These are phyloP conservation scores for Psidium friedrichsthalianum DNA, from an alignment of 345 rosid species.

Conservation along the genomic window DNA sequence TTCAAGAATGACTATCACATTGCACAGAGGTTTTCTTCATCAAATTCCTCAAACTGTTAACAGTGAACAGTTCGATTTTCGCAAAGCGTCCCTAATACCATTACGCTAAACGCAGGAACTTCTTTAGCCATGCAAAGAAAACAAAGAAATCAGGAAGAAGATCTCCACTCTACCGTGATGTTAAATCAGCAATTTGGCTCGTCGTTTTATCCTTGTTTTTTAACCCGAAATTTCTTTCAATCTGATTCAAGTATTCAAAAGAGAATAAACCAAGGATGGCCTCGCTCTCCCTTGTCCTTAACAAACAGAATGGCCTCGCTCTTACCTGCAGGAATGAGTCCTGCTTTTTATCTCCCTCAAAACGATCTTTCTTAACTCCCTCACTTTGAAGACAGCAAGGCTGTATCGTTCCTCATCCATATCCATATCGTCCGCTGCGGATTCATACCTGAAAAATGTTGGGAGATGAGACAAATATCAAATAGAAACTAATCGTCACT, in stretches of 20 bases:
- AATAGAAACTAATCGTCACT: neutral
- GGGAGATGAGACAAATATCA: neutral
- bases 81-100: neutral
- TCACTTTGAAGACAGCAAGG: constrained; percentile 4
- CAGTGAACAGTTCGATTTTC: neutral
- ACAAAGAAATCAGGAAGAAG: neutral
- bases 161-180: neutral
- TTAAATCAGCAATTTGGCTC: neutral
- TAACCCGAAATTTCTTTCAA: neutral
- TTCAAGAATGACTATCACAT: neutral
- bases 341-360: constrained; percentile 69
- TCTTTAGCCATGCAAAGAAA: neutral
- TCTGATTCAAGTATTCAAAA: neutral
- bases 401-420: constrained; percentile 30
- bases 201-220: neutral
- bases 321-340: constrained; percentile 55
- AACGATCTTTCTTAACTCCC: constrained; percentile 54
- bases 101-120: neutral
- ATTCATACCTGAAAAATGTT: constrained; percentile 44
- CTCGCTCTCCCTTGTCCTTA: neutral
- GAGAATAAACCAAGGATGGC: neutral
- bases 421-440: constrained; percentile 87
- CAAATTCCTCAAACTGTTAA: too few species aligned
- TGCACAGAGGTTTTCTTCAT: too few species aligned
- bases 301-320: neutral